Evolutionary conservation across 495 filamentous ascomycete species (phyloP).

Genomic region (Penicillium taxi): DNA sequence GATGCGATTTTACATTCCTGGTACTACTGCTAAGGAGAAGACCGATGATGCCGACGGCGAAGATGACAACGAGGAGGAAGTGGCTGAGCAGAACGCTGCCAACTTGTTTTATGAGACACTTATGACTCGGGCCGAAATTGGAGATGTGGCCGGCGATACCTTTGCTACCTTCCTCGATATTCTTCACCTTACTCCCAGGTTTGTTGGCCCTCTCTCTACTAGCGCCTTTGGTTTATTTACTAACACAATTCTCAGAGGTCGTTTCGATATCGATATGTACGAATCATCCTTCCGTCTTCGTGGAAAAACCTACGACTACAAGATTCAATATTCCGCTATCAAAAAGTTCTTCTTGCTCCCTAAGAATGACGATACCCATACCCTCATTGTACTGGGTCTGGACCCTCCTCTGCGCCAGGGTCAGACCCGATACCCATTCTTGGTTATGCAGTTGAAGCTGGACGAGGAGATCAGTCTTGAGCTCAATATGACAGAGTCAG

Average conservation of each 20-base stretch:
- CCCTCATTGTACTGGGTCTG: constrained; percentile 87
- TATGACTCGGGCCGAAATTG: constrained; percentile 99
- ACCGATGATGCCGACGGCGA: constrained; percentile 62
- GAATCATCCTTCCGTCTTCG: constrained; percentile 94
- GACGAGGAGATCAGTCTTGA: constrained; percentile 97
- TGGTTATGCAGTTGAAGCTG: constrained; percentile 98
- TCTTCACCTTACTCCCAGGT: constrained; percentile 94
- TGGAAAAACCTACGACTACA: constrained; percentile 99
- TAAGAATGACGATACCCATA: constrained; percentile 94
- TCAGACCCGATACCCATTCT: constrained; percentile 95
- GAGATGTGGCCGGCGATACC: constrained; percentile 93
- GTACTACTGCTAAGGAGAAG: constrained; percentile 76
- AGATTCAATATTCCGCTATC: constrained; percentile 93
- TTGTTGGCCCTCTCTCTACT: constrained; percentile 14
- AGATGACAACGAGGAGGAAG: constrained; percentile 64
- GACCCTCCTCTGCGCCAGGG: constrained; percentile 96
- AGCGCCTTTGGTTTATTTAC: not conserved
- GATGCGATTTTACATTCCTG: constrained; percentile 98
- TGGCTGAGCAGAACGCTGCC: constrained; percentile 85
- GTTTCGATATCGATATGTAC: constrained; percentile 99
- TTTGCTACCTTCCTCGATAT: constrained; percentile 97
- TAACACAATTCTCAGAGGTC: constrained; percentile 60
- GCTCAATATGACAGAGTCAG: constrained; percentile 90
- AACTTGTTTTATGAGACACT: constrained; percentile 94
- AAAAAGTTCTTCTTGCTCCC: constrained; percentile 99